These are phyloP conservation scores for Mycosphaerelloides madeirae DNA, from an alignment of 2,329 filamentous ascomycete genomes.

Conservation along the genomic window DNA sequence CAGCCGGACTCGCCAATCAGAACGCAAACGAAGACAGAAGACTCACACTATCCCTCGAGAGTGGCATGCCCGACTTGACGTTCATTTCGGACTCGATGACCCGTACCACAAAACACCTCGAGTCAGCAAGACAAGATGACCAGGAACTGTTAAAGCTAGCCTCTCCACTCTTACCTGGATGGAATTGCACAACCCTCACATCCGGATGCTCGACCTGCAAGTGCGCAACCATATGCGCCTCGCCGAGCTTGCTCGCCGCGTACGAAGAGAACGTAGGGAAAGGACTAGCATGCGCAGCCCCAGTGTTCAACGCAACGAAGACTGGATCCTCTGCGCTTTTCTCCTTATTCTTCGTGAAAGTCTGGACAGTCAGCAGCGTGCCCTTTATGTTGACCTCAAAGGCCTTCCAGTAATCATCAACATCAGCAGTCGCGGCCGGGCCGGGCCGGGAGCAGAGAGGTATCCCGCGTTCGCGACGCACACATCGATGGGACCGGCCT, in stretches of 20 bases:
- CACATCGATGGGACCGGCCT: conserved; percentile 10
- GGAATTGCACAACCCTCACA: conserved; percentile 36
- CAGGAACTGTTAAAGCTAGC: too few relatives aligned
- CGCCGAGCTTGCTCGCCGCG: conserved; percentile 34
- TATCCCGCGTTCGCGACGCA: conserved; percentile 14
- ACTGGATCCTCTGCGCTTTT: not conserved
- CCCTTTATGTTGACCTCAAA: conserved; percentile 16
- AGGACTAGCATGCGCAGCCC: conserved; percentile 14
- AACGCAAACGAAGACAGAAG: conserved; percentile 10
- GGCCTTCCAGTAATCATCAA: conserved; percentile 11
- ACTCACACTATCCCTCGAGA: conserved; percentile 10
- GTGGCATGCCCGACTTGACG: conserved; percentile 6
- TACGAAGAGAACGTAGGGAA: conserved; percentile 29
- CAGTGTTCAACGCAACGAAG: conserved; percentile 13
- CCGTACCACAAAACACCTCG: conserved; percentile 22
- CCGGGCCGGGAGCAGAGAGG: not conserved
- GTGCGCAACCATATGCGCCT: conserved; percentile 35
- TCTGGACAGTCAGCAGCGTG: conserved; percentile 10
- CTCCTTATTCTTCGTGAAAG: conserved; percentile 7
- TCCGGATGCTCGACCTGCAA: conserved; percentile 36
- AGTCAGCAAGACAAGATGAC: too few relatives aligned
- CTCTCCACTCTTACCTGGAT: conserved; percentile 27
- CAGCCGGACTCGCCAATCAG: not conserved
- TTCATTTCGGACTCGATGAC: conserved; percentile 38
- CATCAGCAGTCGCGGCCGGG: conserved; percentile 2